phyloP scores from a whole-genome alignment of 192 early-diverging fungal genomes.

The Coemansia aciculifera region DNA sequence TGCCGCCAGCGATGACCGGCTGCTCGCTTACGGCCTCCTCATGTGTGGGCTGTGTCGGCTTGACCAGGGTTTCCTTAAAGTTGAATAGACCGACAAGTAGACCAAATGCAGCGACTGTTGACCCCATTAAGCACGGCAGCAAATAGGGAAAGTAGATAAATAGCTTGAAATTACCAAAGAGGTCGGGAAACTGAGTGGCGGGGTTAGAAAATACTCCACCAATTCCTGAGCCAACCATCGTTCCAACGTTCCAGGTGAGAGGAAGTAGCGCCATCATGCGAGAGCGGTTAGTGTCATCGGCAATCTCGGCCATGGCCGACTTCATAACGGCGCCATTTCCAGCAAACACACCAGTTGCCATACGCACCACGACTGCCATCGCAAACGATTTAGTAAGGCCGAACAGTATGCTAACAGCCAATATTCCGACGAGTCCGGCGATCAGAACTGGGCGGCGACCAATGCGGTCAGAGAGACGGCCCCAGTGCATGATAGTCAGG shows the following conservation, averaged over 20 bases:
- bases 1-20: background rate
- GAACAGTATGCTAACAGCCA: conserved; percentile 65
- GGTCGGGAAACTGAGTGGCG: conserved; percentile 60
- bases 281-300: conserved; percentile 74
- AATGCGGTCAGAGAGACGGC: conserved; percentile 70
- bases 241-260: conserved; percentile 65
- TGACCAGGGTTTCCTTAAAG: conserved; percentile 58
- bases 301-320: conserved; percentile 78
- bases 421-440: conserved; percentile 71
- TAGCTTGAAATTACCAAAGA: conserved; percentile 60
- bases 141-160: conserved; percentile 75
- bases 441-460: conserved; percentile 80
- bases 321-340: conserved; percentile 79
- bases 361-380: conserved; percentile 61
- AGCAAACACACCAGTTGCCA: conserved; percentile 67
- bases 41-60: background rate
- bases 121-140: conserved; percentile 74
- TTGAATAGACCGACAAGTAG: conserved; percentile 64
- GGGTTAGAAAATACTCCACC: conserved; percentile 80
- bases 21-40: conserved; percentile 1
- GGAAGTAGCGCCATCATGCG: conserved; percentile 74
- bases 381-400: conserved; percentile 61
- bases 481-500: conserved; percentile 62
- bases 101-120: conserved; percentile 60
- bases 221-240: conserved; percentile 64